Evolutionary conservation across 345 rosid species (phyloP).

Genomic region (Pistacia integerrima): DNA sequence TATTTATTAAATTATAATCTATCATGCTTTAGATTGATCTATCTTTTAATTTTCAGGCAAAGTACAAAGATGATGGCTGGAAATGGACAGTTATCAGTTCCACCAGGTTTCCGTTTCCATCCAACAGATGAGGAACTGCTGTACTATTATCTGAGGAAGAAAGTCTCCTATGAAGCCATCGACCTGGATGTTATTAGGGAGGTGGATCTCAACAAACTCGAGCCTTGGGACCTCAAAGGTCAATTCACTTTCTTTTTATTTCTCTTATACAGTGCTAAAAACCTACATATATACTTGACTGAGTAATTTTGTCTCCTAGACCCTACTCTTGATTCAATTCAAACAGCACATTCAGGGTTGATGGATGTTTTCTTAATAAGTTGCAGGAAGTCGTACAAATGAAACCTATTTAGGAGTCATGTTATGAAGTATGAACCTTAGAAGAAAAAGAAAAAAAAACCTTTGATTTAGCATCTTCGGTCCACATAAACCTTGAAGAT

Average conservation of each 20-base stretch:
- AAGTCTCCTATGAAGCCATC: conserved; percentile 90
- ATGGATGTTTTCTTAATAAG: too few species aligned
- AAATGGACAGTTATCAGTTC: conserved; percentile 77
- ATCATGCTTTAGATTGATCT: background rate
- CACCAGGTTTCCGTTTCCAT: conserved; percentile 96
- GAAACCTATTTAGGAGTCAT: too few species aligned
- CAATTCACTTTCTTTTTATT: background rate
- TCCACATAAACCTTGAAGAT: background rate
- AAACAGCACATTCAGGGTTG: too few species aligned
- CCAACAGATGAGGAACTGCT: conserved; percentile 98
- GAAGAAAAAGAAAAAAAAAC: too few species aligned
- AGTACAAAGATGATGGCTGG: conserved; percentile 49
- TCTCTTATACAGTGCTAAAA: background rate
- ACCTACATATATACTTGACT: background rate
- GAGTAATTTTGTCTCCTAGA: too few species aligned
- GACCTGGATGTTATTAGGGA: conserved; percentile 95
- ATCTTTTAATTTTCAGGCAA: conserved; percentile 4
- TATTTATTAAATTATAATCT: background rate
- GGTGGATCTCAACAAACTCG: conserved; percentile 96
- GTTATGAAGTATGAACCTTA: too few species aligned
- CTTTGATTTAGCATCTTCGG: background rate
- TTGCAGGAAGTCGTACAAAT: too few species aligned
- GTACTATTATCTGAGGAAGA: conserved; percentile 89
- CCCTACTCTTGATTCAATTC: too few species aligned
- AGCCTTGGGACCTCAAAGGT: conserved; percentile 99